These are phyloP conservation scores for Triadica sebifera DNA, from an alignment of 345 rosid species.

Conservation along the genomic window DNA sequence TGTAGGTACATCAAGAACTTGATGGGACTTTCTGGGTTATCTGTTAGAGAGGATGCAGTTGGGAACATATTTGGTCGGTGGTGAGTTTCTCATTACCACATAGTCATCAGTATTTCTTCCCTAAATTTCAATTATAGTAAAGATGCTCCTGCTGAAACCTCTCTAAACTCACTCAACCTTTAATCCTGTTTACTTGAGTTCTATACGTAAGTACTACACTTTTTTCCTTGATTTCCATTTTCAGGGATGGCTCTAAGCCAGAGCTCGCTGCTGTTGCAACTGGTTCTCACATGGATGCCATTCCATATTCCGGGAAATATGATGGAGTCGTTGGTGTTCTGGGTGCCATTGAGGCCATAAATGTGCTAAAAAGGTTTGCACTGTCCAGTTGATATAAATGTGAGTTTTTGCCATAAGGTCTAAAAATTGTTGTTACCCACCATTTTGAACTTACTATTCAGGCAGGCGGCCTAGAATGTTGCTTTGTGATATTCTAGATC, in stretches of 20 bases:
- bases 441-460: not conserved
- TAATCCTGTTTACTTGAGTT: not conserved
- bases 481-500: not conserved
- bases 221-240: not conserved
- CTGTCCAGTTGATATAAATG: conserved; percentile 12
- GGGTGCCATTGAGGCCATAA: conserved; percentile 94
- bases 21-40: conserved; percentile 72
- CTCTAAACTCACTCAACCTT: not conserved
- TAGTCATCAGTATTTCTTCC: not conserved
- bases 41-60: conserved; percentile 87
- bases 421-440: not conserved
- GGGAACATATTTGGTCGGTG: conserved; percentile 93
- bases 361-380: conserved; percentile 73
- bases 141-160: not conserved
- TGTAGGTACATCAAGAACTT: conserved; percentile 69
- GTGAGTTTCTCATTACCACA: conserved; percentile 41
- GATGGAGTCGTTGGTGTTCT: conserved; percentile 97
- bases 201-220: not conserved
- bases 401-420: conserved; percentile 2
- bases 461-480: not conserved
- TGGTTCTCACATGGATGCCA: conserved; percentile 96
- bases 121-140: not conserved
- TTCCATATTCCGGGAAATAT: conserved; percentile 92
- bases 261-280: conserved; percentile 73
- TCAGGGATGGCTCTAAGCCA: conserved; percentile 74